phyloP scores from a whole-genome alignment of 805 yeast species.

The Metschnikowia lachancei region DNA sequence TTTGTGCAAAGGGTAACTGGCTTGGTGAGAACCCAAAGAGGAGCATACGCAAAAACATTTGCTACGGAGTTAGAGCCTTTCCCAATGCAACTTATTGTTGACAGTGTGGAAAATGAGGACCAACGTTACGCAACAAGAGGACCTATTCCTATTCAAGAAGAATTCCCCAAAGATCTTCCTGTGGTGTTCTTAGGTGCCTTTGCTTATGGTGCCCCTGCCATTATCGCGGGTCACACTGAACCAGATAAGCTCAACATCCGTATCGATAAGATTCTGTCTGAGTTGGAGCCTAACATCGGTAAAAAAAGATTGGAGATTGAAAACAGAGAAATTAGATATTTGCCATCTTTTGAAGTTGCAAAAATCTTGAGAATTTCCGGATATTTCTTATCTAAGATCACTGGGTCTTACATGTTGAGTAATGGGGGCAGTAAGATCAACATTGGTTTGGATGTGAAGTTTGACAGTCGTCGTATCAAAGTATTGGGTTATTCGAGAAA shows the following conservation, averaged over 20 bases:
- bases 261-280: constrained; percentile 36
- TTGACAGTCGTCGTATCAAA: constrained; percentile 73
- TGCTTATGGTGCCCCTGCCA: constrained; percentile 82
- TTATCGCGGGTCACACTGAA: constrained; percentile 55
- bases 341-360: constrained; percentile 63
- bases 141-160: constrained; percentile 75
- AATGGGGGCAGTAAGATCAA: constrained; percentile 51
- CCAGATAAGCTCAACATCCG: constrained; percentile 49
- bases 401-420: constrained; percentile 66
- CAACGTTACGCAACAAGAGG: constrained; percentile 66
- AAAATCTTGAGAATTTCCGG: constrained; percentile 56
- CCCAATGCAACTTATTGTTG: constrained; percentile 83
- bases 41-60: constrained; percentile 78
- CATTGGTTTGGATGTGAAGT: constrained; percentile 81
- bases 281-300: constrained; percentile 66
- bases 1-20: constrained; percentile 79
- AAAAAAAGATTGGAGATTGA: constrained; percentile 57
- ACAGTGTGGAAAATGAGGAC: constrained; percentile 70
- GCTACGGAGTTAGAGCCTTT: constrained; percentile 49
- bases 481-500: constrained; percentile 84
- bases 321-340: constrained; percentile 52
- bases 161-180: constrained; percentile 70
- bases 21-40: constrained; percentile 59
- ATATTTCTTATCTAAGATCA: constrained; percentile 68
- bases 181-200: constrained; percentile 80